Percentiles rank a stretch among this genome's conserved stretches.
phyloP scores from a whole-genome alignment of 495 filamentous ascomycete species.

The Talaromyces nanjingensis region DNA sequence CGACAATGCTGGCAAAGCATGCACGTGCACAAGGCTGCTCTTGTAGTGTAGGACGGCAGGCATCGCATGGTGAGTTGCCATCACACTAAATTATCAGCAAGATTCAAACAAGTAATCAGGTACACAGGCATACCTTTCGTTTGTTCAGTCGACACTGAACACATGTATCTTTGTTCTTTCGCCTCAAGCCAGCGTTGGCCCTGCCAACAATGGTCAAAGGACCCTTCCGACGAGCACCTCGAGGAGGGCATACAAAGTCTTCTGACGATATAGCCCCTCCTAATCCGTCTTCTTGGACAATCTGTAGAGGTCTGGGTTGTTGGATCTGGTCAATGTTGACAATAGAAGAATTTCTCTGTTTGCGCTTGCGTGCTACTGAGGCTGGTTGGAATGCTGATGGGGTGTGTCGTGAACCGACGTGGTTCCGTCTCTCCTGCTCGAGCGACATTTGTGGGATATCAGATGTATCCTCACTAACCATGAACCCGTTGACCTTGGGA shows the following conservation, averaged over 20 bases:
- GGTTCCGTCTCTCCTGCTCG: slow-evolving; percentile 22
- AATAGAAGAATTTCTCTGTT: slow-evolving; percentile 25
- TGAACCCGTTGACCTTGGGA: slow-evolving; percentile 29
- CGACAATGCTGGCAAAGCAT: slow-evolving; percentile 44
- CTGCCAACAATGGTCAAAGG: slow-evolving; percentile 37
- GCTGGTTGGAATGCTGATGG: slow-evolving; percentile 29
- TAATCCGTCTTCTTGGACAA: slow-evolving; percentile 43
- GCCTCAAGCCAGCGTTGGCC: slow-evolving; percentile 38
- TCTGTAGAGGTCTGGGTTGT: slow-evolving; percentile 32
- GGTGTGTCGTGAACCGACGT: slow-evolving; percentile 21
- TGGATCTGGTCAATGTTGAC: slow-evolving; percentile 23
- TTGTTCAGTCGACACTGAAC: slow-evolving; percentile 43
- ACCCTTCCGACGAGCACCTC: slow-evolving; percentile 41
- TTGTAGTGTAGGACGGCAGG: slow-evolving; percentile 39
- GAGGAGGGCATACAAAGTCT: slow-evolving; percentile 40
- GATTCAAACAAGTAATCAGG: not conserved
- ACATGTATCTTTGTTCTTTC: slow-evolving; percentile 45
- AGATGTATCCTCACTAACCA: slow-evolving; percentile 31
- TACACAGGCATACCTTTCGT: slow-evolving; percentile 29
- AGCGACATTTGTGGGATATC: slow-evolving; percentile 25
- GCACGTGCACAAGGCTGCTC: slow-evolving; percentile 43
- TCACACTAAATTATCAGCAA: slow-evolving; percentile 26
- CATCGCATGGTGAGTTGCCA: slow-evolving; percentile 42
- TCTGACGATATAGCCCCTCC: slow-evolving; percentile 42
- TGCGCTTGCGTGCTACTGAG: slow-evolving; percentile 35